These are phyloP conservation scores for Phytopythium vexans DNA, from an alignment of 352 stramenopile species.

Conservation along the genomic window DNA sequence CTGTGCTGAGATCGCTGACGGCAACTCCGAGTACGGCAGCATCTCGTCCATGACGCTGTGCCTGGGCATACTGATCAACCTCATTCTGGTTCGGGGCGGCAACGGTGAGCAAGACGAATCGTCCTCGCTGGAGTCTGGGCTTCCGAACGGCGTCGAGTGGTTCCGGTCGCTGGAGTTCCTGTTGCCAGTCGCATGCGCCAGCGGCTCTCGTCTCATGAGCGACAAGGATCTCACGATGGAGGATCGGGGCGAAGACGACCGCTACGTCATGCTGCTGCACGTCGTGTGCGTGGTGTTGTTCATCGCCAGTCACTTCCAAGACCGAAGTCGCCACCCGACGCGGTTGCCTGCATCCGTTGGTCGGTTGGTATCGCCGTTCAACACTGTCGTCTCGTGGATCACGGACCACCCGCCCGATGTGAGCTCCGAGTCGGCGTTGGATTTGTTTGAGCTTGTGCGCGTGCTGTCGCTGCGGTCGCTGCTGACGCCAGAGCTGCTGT, in stretches of 20 bases:
- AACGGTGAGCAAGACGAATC: slow-evolving; percentile 13
- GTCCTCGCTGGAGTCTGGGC: slow-evolving; percentile 12
- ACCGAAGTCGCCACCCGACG: slow-evolving; percentile 38
- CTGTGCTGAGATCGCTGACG: slow-evolving; percentile 50
- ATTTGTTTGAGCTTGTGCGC: slow-evolving; percentile 72
- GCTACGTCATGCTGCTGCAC: slow-evolving; percentile 78
- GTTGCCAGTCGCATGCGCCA: slow-evolving; percentile 70
- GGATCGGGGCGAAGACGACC: slow-evolving; percentile 68
- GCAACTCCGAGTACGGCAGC: slow-evolving; percentile 39
- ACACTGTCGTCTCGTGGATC: slow-evolving; percentile 52
- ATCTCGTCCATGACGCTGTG: slow-evolving; percentile 71
- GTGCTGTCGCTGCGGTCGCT: slow-evolving; percentile 52
- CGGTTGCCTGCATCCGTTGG: slow-evolving; percentile 29
- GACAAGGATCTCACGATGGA: slow-evolving; percentile 44
- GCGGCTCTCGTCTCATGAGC: slow-evolving; percentile 39
- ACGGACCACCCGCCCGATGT: slow-evolving; percentile 48
- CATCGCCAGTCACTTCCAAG: slow-evolving; percentile 55
- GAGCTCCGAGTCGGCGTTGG: slow-evolving; percentile 44
- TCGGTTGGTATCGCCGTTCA: slow-evolving; percentile 57
- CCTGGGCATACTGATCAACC: slow-evolving; percentile 76
- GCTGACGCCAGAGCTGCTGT: slow-evolving; percentile 32
- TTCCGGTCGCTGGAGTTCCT: slow-evolving; percentile 70
- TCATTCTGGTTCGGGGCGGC: slow-evolving; percentile 63
- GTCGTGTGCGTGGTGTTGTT: slow-evolving; percentile 66
- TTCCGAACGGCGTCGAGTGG: slow-evolving; percentile 65